These are phyloP conservation scores for Phytophthora megakarya DNA, from an alignment of 352 stramenopile genomes.

Conservation along the genomic window DNA sequence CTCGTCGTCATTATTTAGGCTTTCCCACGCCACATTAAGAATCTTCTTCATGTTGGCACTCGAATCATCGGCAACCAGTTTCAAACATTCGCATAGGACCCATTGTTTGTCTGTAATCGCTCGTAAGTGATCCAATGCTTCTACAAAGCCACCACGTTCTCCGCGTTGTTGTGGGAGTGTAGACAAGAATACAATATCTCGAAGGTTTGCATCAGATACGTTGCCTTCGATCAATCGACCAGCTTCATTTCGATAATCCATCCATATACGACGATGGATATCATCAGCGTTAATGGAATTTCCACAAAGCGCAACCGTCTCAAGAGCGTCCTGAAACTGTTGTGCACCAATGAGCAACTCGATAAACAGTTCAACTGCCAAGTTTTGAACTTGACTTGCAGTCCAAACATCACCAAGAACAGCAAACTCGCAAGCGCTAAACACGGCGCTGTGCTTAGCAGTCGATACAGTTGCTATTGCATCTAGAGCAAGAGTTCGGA, in stretches of 20 bases:
- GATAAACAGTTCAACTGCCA: slow-evolving; percentile 39
- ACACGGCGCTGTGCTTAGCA: background rate
- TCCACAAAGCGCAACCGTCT: slow-evolving; percentile 19
- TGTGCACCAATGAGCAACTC: slow-evolving; percentile 40
- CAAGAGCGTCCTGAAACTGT: slow-evolving; percentile 49
- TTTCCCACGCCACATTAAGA: slow-evolving; percentile 46
- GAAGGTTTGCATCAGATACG: background rate
- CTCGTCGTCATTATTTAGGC: slow-evolving; percentile 13
- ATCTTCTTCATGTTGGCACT: slow-evolving; percentile 64
- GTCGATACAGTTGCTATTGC: background rate
- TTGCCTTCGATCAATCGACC: slow-evolving; percentile 6
- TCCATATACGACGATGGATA: slow-evolving; percentile 61
- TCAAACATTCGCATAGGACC: slow-evolving; percentile 54
- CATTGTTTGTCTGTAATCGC: slow-evolving; percentile 51
- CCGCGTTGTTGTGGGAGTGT: slow-evolving; percentile 16
- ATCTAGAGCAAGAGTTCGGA: slow-evolving; percentile 20
- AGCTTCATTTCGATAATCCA: slow-evolving; percentile 38
- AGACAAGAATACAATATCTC: slow-evolving; percentile 24
- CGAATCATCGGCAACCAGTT: slow-evolving; percentile 43
- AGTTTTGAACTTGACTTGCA: slow-evolving; percentile 24
- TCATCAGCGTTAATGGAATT: slow-evolving; percentile 38
- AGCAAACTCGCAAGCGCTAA: slow-evolving; percentile 32
- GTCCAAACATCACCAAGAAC: slow-evolving; percentile 14
- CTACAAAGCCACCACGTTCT: slow-evolving; percentile 35
- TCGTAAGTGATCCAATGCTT: slow-evolving; percentile 51